phyloP scores from a whole-genome alignment of 768 basidiomycete species.

The Amyloporia xantha region DNA sequence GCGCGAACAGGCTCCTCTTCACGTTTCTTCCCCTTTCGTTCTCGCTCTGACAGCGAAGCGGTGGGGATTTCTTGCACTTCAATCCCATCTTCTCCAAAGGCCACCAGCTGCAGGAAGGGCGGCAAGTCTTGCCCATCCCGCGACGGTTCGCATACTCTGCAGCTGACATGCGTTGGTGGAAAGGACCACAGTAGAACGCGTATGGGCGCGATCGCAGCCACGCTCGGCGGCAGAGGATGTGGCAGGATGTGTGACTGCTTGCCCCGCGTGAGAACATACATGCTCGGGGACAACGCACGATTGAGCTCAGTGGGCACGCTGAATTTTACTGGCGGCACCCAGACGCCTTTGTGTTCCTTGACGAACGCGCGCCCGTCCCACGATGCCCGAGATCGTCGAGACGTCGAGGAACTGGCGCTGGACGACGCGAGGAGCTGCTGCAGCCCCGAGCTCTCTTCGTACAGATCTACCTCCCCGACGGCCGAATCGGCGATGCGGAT shows the following conservation, averaged over 20 bases:
- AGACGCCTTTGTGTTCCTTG: slow-evolving; percentile 33
- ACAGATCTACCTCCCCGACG: slow-evolving; percentile 71
- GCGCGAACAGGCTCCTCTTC: slow-evolving; percentile 44
- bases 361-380: slow-evolving; percentile 35
- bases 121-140: slow-evolving; percentile 20
- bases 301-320: slow-evolving; percentile 29
- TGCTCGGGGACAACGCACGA: slow-evolving; percentile 30
- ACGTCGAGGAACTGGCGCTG: slow-evolving; percentile 14
- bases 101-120: slow-evolving; percentile 61
- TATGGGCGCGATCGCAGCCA: slow-evolving; percentile 43
- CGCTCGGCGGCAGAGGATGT: slow-evolving; percentile 55
- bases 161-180: slow-evolving; percentile 45
- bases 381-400: slow-evolving; percentile 35
- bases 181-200: slow-evolving; percentile 52
- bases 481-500: slow-evolving; percentile 77
- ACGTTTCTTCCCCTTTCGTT: slow-evolving; percentile 40
- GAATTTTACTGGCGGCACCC: slow-evolving; percentile 45
- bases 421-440: slow-evolving; percentile 22
- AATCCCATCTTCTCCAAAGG: slow-evolving; percentile 62
- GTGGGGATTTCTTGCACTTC: slow-evolving; percentile 68
- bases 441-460: slow-evolving; percentile 28
- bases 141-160: slow-evolving; percentile 40
- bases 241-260: slow-evolving; percentile 61
- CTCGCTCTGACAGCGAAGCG: slow-evolving; percentile 34
- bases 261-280: slow-evolving; percentile 66